Conservation (phyloP, 2,329 filamentous ascomycete genomes). For the Ceratocystis lukuohia region DNA sequence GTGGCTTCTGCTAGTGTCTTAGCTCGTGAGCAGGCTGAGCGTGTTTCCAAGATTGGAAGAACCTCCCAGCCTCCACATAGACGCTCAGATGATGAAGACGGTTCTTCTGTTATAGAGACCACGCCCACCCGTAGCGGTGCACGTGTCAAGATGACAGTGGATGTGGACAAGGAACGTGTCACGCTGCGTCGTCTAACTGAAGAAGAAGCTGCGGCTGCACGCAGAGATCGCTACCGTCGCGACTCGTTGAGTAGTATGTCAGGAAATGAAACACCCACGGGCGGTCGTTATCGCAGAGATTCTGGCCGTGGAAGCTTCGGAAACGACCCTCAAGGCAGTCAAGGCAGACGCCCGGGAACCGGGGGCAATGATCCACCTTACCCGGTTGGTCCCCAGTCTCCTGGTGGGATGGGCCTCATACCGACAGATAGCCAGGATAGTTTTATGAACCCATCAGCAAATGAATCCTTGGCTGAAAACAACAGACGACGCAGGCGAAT, state of each 20-base stretch:
- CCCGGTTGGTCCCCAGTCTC: slow-evolving; percentile 33
- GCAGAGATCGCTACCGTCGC: slow-evolving; percentile 30
- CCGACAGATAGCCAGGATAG: slow-evolving; percentile 36
- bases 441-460: slow-evolving; percentile 35
- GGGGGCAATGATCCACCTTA: slow-evolving; percentile 49
- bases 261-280: slow-evolving; percentile 39
- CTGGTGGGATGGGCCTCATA: slow-evolving; percentile 33
- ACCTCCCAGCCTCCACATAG: slow-evolving; percentile 17
- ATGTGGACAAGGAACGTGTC: slow-evolving; percentile 40
- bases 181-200: slow-evolving; percentile 49
- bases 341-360: slow-evolving; percentile 27
- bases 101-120: slow-evolving; percentile 28
- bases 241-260: slow-evolving; percentile 45
- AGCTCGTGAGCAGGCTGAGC: slow-evolving; percentile 33
- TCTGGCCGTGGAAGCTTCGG: slow-evolving; percentile 23
- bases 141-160: slow-evolving; percentile 43
- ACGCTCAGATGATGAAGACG: slow-evolving; percentile 17
- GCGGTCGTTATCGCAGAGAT: slow-evolving; percentile 40
- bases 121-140: slow-evolving; percentile 36
- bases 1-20: slow-evolving; percentile 35
- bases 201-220: slow-evolving; percentile 35
- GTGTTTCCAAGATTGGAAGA: slow-evolving; percentile 14
- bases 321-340: slow-evolving; percentile 12
- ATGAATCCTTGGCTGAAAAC: slow-evolving; percentile 35
- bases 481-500: slow-evolving; percentile 39